Percentiles rank a stretch among this genome's conserved stretches.
phyloP scores from a whole-genome alignment of 1,284 basidiomycete genomes.

The Mrakiaceae sp. region DNA sequence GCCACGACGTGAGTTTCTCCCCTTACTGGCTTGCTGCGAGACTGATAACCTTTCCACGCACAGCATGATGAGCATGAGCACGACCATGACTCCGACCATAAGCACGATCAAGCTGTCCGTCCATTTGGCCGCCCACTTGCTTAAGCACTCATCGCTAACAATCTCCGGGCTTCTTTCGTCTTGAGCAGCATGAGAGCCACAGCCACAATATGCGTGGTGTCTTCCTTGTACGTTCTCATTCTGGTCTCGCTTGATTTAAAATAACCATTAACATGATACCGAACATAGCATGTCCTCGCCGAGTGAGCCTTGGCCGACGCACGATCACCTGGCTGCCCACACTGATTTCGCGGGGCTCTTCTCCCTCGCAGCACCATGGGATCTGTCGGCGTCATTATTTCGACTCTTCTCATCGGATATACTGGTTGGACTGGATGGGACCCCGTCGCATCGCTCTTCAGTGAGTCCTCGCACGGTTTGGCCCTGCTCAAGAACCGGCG shows the following conservation, averaged over 20 bases:
- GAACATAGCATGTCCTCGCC: background rate
- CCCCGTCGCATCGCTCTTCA: constrained; percentile 94
- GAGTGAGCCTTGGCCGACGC: constrained; percentile 19
- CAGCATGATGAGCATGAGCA: constrained; percentile 22
- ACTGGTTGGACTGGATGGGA: constrained; percentile 99
- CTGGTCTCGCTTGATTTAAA: too few relatives aligned
- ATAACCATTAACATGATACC: background rate
- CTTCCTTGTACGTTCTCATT: constrained; percentile 56
- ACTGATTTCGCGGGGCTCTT: background rate
- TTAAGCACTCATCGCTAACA: constrained; percentile 16
- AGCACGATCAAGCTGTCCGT: constrained; percentile 27
- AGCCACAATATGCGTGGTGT: constrained; percentile 99
- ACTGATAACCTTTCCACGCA: background rate
- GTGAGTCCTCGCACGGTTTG: too few relatives aligned
- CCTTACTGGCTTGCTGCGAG: background rate
- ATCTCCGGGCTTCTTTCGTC: background rate
- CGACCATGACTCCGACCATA: constrained; percentile 26
- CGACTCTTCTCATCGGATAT: constrained; percentile 85
- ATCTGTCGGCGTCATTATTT: constrained; percentile 96
- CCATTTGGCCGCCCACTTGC: background rate
- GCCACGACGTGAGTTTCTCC: too few relatives aligned
- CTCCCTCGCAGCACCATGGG: constrained; percentile 40
- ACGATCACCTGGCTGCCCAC: background rate
- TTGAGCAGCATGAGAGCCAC: constrained; percentile 44
- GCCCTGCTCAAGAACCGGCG: too few relatives aligned